Percentiles rank a stretch among this genome's conserved stretches.
Evolutionary conservation across 441 rosid genomes (phyloP).

Genomic region (Euphorbia celastroides): DNA sequence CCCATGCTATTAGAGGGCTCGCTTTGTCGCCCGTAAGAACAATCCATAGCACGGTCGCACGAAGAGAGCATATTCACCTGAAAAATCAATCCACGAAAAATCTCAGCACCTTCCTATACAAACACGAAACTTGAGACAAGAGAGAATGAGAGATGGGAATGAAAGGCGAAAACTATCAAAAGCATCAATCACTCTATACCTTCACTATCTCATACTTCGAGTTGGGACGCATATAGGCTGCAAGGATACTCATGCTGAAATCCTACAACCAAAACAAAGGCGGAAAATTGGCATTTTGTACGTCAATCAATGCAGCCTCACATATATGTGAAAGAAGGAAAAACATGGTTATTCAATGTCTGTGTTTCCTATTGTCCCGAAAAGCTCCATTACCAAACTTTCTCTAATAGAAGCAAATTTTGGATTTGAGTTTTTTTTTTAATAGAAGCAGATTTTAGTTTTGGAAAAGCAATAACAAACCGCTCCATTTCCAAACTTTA

Average conservation of each 20-base stretch:
- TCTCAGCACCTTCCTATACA: not conserved
- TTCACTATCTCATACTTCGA: slow-evolving; percentile 86
- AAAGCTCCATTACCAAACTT: too few species aligned
- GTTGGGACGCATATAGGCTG: slow-evolving; percentile 78
- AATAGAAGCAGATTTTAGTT: too few species aligned
- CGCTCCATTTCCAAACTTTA: too few species aligned
- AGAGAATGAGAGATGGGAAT: not conserved
- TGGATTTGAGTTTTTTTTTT: too few species aligned
- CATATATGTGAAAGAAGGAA: too few species aligned
- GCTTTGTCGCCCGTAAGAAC: slow-evolving; percentile 24
- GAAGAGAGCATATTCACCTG: slow-evolving; percentile 86
- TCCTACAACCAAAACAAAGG: slow-evolving; percentile 37
- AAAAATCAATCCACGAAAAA: slow-evolving; percentile 3
- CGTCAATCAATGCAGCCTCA: too few species aligned
- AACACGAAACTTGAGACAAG: not conserved
- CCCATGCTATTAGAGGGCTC: slow-evolving; percentile 62
- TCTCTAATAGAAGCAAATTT: too few species aligned
- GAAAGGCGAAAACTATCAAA: not conserved
- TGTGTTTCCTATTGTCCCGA: too few species aligned
- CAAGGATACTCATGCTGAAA: slow-evolving; percentile 89
- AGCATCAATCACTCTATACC: slow-evolving; percentile 42
- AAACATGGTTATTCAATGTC: too few species aligned
- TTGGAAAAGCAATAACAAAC: too few species aligned
- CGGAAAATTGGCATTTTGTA: not conserved
- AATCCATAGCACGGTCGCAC: slow-evolving; percentile 37